Conservation (phyloP, 192 early-diverging fungal species). For the Gryganskiella cystojenkinii region DNA sequence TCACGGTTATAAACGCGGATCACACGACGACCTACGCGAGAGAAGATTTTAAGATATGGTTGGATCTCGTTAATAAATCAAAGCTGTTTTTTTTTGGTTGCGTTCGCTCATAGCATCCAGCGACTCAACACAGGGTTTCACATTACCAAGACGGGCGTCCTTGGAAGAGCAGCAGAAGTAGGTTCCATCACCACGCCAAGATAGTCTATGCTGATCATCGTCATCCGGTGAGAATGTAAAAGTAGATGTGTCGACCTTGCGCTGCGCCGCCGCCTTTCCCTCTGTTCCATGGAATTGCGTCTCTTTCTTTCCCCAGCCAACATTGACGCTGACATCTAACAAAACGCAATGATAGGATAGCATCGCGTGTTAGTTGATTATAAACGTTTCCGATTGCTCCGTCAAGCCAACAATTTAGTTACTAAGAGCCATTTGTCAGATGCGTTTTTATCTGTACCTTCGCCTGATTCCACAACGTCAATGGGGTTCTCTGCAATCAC, state of each 20-base stretch:
- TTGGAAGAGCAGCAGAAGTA: slow-evolving; percentile 83
- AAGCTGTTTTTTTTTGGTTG: not conserved
- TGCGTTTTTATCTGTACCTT: slow-evolving; percentile 56
- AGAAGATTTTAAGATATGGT: slow-evolving; percentile 3
- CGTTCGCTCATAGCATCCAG: not conserved
- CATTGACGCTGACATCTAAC: slow-evolving; percentile 71
- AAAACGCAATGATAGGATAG: not conserved
- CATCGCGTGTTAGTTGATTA: too few species aligned
- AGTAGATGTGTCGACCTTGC: slow-evolving; percentile 52
- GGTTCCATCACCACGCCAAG: slow-evolving; percentile 93
- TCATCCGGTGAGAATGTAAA: slow-evolving; percentile 69
- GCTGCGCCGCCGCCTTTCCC: slow-evolving; percentile 79
- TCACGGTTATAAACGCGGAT: slow-evolving; percentile 89
- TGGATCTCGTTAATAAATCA: not conserved
- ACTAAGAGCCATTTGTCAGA: too few species aligned
- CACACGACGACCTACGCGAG: slow-evolving; percentile 61
- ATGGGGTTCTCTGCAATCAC: slow-evolving; percentile 85
- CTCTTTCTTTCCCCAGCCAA: slow-evolving; percentile 98
- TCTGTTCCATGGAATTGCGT: slow-evolving; percentile 97
- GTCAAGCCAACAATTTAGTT: too few species aligned
- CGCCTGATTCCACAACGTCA: slow-evolving; percentile 72
- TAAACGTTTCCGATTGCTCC: too few species aligned
- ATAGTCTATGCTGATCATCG: slow-evolving; percentile 76
- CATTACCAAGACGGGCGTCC: slow-evolving; percentile 57
- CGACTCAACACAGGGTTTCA: too few species aligned